Evolutionary conservation across 2,329 filamentous ascomycete genomes (phyloP).

Genomic region (Epichloe hybrida): DNA sequence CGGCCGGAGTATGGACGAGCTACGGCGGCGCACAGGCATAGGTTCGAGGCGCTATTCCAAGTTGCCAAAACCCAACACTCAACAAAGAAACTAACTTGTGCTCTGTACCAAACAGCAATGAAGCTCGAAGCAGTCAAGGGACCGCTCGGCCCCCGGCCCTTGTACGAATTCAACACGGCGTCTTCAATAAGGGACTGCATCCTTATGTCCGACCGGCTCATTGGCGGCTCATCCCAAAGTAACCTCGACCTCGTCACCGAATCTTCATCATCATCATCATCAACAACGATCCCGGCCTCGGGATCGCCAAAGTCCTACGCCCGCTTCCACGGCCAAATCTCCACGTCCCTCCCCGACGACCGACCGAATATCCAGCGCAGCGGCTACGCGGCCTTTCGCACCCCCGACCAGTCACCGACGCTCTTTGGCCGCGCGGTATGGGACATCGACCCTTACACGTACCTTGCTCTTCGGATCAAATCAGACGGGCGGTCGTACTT

Average conservation of each 20-base stretch:
- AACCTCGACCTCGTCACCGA: conserved; percentile 48
- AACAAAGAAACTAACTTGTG: not conserved
- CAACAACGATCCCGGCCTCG: conserved; percentile 7
- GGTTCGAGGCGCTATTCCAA: conserved; percentile 21
- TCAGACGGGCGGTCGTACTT: conserved; percentile 88
- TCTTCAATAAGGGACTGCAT: conserved; percentile 44
- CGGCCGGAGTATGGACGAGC: conserved; percentile 45
- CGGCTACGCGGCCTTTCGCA: conserved; percentile 86
- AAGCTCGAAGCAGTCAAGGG: conserved; percentile 56
- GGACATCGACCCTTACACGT: conserved; percentile 82
- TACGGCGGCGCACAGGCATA: conserved; percentile 41
- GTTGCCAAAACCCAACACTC: not conserved
- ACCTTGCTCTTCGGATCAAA: conserved; percentile 76
- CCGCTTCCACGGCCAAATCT: conserved; percentile 79
- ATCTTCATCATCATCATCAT: conserved; percentile 12
- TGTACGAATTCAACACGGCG: conserved; percentile 48
- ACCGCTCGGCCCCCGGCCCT: conserved; percentile 46
- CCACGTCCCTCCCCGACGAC: conserved; percentile 65
- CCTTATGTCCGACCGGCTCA: conserved; percentile 73
- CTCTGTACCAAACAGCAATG: conserved; percentile 34
- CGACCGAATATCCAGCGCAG: conserved; percentile 61
- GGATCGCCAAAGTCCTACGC: conserved; percentile 37
- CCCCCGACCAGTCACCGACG: conserved; percentile 58
- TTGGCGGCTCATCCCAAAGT: conserved; percentile 72
- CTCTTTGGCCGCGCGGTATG: conserved; percentile 78